phyloP scores from a whole-genome alignment of 805 yeast genomes.

The Spathaspora hagerdaliae region DNA sequence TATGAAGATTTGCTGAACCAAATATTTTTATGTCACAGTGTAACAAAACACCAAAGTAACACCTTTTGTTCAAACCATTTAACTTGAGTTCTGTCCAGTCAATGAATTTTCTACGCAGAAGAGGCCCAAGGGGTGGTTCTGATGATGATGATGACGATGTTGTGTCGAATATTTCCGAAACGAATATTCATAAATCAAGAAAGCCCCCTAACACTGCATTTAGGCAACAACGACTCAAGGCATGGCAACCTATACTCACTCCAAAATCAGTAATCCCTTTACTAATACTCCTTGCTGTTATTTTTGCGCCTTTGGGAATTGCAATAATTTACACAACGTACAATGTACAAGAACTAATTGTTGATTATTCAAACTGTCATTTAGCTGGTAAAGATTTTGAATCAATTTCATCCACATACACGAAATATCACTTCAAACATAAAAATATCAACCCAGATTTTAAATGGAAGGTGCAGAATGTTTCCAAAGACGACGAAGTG shows the following conservation, averaged over 20 bases:
- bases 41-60: not conserved
- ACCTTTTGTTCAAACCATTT: too few species aligned
- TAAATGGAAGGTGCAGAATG: constrained; percentile 52
- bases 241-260: constrained; percentile 85
- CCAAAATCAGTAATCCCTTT: constrained; percentile 90
- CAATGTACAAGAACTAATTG: constrained; percentile 67
- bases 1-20: too few species aligned
- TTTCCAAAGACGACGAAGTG: constrained; percentile 34
- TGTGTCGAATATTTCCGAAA: not conserved
- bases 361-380: constrained; percentile 75
- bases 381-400: constrained; percentile 33
- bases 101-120: constrained; percentile 35
- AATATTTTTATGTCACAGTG: not conserved
- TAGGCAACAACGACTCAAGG: constrained; percentile 67
- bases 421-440: constrained; percentile 57
- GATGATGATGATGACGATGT: constrained; percentile 15
- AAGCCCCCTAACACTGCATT: constrained; percentile 67
- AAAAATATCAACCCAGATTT: constrained; percentile 43
- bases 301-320: constrained; percentile 90
- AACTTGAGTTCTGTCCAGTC: not conserved
- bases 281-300: constrained; percentile 64
- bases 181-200: constrained; percentile 28
- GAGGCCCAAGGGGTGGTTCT: constrained; percentile 22
- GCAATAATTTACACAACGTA: constrained; percentile 76
- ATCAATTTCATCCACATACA: constrained; percentile 57